A percentile compares a stretch with the other conserved stretches of the same genome.
Conservation (phyloP, 306 rosid species). For the Cucurbita pepo region DNA sequence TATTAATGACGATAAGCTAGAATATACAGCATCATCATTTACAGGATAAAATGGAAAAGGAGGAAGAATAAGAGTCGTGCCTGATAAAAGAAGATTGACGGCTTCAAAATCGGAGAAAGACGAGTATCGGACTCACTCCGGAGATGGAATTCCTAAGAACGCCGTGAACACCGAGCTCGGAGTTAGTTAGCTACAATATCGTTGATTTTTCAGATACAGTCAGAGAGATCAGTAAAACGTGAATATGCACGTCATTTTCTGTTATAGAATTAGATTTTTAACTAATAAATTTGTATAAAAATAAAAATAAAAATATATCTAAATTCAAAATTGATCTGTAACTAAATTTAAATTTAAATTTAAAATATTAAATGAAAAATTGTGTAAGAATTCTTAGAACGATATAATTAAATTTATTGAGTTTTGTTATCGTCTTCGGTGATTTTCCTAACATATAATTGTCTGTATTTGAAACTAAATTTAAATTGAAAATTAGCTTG, state of each 20-base stretch:
- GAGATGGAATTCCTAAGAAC: neutral
- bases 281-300: neutral
- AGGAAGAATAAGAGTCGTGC: neutral
- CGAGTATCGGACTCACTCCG: neutral
- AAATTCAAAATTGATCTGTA: too few species aligned
- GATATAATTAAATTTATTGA: too few species aligned
- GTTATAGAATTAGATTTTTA: neutral
- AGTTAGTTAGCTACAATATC: neutral
- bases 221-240: neutral
- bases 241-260: neutral
- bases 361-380: too few species aligned
- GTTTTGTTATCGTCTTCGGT: too few species aligned
- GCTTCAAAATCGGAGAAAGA: neutral
- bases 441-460: too few species aligned
- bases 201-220: neutral
- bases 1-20: neutral
- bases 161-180: neutral
- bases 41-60: neutral
- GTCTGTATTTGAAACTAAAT: too few species aligned
- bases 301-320: too few species aligned
- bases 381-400: too few species aligned
- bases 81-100: neutral
- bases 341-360: too few species aligned
- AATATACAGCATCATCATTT: neutral
- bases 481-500: too few species aligned